These are phyloP conservation scores for Pseudocercospora cruenta DNA, from an alignment of 2,329 filamentous ascomycete genomes.

Conservation along the genomic window DNA sequence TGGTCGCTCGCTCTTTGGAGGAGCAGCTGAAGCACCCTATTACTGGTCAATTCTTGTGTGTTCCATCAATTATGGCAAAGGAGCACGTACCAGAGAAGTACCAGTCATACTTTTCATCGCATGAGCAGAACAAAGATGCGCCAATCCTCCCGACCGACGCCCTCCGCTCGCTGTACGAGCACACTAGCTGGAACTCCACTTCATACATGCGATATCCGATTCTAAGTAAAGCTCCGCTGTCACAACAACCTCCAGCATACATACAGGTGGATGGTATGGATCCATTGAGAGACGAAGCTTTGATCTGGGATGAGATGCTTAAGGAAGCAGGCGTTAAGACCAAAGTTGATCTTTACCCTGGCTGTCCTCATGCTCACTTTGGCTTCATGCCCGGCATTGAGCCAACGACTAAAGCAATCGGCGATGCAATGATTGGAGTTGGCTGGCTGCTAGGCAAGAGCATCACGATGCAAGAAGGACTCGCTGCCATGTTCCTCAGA, in stretches of 20 bases:
- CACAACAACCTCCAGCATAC: conserved; percentile 47
- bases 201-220: conserved; percentile 6
- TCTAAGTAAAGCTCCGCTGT: conserved; percentile 11
- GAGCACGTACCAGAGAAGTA: conserved; percentile 44
- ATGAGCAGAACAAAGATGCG: conserved; percentile 16
- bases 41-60: conserved; percentile 47
- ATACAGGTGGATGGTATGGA: conserved; percentile 57
- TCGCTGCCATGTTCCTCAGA: conserved; percentile 6
- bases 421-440: conserved; percentile 14
- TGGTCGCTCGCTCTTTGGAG: conserved; percentile 47
- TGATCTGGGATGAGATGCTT: conserved; percentile 56
- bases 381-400: conserved; percentile 15
- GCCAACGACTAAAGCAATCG: conserved; percentile 4
- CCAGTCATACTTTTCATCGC: conserved; percentile 40
- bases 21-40: conserved; percentile 47
- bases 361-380: conserved; percentile 15
- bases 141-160: conserved; percentile 4
- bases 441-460: conserved; percentile 17
- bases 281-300: conserved; percentile 54
- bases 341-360: conserved; percentile 40
- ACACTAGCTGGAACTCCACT: conserved; percentile 9
- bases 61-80: conserved; percentile 45
- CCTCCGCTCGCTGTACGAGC: conserved; percentile 3
- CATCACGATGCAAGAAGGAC: conserved; percentile 9
- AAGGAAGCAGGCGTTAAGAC: conserved; percentile 48